These are phyloP conservation scores for Gastroboletus turbinatus DNA, from an alignment of 1,284 basidiomycete genomes.

Conservation along the genomic window DNA sequence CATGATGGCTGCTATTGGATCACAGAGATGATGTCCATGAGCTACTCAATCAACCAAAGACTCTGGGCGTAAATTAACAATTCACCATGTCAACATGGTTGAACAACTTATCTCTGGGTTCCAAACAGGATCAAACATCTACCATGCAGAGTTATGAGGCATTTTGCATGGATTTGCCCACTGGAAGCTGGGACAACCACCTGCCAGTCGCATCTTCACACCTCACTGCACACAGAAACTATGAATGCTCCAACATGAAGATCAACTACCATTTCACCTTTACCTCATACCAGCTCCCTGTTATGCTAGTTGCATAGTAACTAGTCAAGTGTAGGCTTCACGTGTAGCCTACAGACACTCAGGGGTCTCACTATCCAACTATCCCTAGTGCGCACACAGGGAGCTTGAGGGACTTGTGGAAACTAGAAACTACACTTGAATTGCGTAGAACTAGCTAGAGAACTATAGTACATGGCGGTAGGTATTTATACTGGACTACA, in stretches of 20 bases:
- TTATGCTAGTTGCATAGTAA: too few relatives aligned
- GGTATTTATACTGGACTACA: too few relatives aligned
- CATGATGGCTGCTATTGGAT: background rate
- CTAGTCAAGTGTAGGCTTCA: too few relatives aligned
- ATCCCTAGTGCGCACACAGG: too few relatives aligned
- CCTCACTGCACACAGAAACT: background rate
- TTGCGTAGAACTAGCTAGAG: too few relatives aligned
- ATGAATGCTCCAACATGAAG: background rate
- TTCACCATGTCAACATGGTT: background rate
- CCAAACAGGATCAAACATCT: background rate
- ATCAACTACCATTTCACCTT: constrained; percentile 72
- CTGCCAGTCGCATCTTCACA: background rate
- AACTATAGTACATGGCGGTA: too few relatives aligned
- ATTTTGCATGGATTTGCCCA: background rate
- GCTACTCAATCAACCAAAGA: background rate
- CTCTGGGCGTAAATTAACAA: background rate
- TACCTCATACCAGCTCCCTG: constrained; percentile 78
- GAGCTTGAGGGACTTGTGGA: too few relatives aligned
- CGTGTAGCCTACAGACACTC: too few relatives aligned
- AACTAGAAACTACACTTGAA: too few relatives aligned
- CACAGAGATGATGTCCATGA: background rate
- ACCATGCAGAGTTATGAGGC: background rate
- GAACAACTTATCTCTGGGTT: background rate
- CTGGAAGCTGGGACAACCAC: background rate
- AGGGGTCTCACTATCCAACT: too few relatives aligned